phyloP scores from a whole-genome alignment of 2,329 filamentous ascomycete genomes.

The Graphilbum ipis-grandicollis region DNA sequence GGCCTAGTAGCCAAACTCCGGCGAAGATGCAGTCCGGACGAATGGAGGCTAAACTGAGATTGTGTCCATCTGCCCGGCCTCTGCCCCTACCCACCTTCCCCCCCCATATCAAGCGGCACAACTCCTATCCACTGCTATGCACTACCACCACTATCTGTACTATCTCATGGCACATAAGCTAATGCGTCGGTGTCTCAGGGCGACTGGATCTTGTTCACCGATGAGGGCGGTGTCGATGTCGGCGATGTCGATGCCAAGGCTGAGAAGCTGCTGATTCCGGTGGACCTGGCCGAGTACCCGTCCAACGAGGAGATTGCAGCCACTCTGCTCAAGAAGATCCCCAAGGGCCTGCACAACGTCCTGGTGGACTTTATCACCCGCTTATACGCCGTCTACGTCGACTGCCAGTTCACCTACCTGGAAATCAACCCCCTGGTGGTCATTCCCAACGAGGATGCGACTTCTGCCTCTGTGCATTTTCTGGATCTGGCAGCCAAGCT shows the following conservation, averaged over 20 bases:
- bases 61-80: conserved; percentile 7
- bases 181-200: conserved; percentile 39
- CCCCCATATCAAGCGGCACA: too few species aligned
- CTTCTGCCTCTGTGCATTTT: conserved; percentile 92
- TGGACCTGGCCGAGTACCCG: conserved; percentile 85
- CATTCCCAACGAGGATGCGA: conserved; percentile 83
- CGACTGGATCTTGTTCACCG: conserved; percentile 99
- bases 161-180: background rate
- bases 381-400: conserved; percentile 95
- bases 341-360: conserved; percentile 90
- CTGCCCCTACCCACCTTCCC: background rate
- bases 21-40: conserved; percentile 15
- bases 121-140: background rate
- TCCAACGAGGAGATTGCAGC: conserved; percentile 87
- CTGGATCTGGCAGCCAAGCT: conserved; percentile 96
- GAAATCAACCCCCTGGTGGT: conserved; percentile 99
- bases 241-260: conserved; percentile 98
- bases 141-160: background rate
- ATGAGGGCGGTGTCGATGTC: conserved; percentile 98
- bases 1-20: background rate
- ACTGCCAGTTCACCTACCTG: conserved; percentile 99
- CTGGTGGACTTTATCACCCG: conserved; percentile 98
- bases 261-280: conserved; percentile 94
- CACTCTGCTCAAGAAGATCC: conserved; percentile 79
- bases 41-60: conserved; percentile 26